A percentile compares a stretch with the other conserved stretches of the same genome.
These are phyloP conservation scores for Salix koriyanagi DNA, from an alignment of 345 rosid species.

Conservation along the genomic window DNA sequence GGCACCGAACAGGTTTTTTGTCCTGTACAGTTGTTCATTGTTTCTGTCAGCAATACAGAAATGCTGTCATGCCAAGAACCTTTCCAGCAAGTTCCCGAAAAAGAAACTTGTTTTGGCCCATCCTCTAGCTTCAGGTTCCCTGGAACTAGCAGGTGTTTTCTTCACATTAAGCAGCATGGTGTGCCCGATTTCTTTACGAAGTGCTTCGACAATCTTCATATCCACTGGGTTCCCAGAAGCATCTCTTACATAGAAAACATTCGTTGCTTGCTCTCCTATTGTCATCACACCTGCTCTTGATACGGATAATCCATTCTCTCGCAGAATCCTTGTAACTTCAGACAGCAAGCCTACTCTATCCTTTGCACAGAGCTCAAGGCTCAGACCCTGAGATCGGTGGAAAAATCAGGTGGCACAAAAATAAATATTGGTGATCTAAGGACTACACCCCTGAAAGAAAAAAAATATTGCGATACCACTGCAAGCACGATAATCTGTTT, in stretches of 20 bases:
- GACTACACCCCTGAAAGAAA: not conserved
- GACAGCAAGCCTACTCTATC: slow-evolving; percentile 84
- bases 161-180: slow-evolving; percentile 76
- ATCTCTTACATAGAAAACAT: slow-evolving; percentile 79
- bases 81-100: slow-evolving; percentile 80
- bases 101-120: slow-evolving; percentile 84
- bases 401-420: not conserved
- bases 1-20: slow-evolving; percentile 15
- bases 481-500: not conserved
- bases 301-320: slow-evolving; percentile 82
- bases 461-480: not conserved
- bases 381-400: slow-evolving; percentile 52
- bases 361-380: slow-evolving; percentile 80
- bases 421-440: not conserved
- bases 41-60: slow-evolving; percentile 5
- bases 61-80: slow-evolving; percentile 58
- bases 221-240: slow-evolving; percentile 87
- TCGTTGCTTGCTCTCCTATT: slow-evolving; percentile 75
- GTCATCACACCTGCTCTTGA: slow-evolving; percentile 86
- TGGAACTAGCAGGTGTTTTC: slow-evolving; percentile 49
- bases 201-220: slow-evolving; percentile 67
- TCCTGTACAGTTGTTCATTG: slow-evolving; percentile 6
- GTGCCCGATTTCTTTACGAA: slow-evolving; percentile 77
- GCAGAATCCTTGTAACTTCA: slow-evolving; percentile 74
- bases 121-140: slow-evolving; percentile 46